phyloP scores from a whole-genome alignment of 805 yeast species.

The Hanseniaspora meyeri region DNA sequence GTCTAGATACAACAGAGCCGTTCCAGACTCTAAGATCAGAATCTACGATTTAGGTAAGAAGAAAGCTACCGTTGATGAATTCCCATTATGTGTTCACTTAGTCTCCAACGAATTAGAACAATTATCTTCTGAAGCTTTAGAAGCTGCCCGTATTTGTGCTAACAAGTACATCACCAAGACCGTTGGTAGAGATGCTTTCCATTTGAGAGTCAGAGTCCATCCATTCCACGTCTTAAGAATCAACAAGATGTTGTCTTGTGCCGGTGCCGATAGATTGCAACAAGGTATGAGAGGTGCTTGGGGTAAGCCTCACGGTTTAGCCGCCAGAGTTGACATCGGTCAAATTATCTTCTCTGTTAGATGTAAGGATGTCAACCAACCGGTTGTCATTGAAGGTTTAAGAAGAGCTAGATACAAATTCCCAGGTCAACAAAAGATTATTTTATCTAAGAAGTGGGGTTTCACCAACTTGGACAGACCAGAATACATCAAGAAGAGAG shows the following conservation, averaged over 20 bases:
- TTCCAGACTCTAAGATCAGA: conserved; percentile 99
- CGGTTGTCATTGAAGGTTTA: conserved; percentile 93
- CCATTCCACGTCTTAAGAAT: conserved; percentile 99
- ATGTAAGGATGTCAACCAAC: conserved; percentile 97
- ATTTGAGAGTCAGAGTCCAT: conserved; percentile 98
- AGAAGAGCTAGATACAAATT: conserved; percentile 99
- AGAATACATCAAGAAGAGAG: conserved; percentile 86
- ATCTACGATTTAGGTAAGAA: conserved; percentile 98
- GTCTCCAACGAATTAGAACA: conserved; percentile 99
- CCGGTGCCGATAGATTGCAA: conserved; percentile 99
- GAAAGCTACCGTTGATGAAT: conserved; percentile 98
- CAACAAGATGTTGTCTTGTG: conserved; percentile 99
- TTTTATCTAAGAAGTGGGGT: conserved; percentile 99
- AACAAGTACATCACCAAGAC: conserved; percentile 97
- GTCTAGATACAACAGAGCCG: conserved; percentile 99
- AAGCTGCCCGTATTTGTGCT: conserved; percentile 99
- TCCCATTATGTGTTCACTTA: conserved; percentile 98
- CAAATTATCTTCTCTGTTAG: conserved; percentile 96
- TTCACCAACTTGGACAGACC: conserved; percentile 98
- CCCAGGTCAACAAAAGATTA: conserved; percentile 99
- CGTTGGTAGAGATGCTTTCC: conserved; percentile 99
- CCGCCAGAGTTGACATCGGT: conserved; percentile 98
- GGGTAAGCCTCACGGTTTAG: conserved; percentile 99
- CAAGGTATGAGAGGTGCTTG: conserved; percentile 99
- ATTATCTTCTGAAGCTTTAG: conserved; percentile 98